These are phyloP conservation scores for Imleria badia DNA, from an alignment of 768 basidiomycete genomes.

Conservation along the genomic window DNA sequence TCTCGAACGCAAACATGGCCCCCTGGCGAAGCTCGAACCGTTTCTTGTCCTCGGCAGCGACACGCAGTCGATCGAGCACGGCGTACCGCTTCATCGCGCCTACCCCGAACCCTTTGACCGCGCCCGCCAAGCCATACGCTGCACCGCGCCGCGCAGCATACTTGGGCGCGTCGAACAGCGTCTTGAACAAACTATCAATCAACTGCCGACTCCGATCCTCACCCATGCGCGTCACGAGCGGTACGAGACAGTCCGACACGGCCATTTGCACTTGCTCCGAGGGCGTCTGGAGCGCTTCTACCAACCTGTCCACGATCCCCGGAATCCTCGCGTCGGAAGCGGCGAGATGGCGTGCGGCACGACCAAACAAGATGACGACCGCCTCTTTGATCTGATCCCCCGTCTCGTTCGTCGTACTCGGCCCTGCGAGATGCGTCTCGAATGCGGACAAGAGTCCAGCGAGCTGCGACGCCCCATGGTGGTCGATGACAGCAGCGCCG, in stretches of 20 bases:
- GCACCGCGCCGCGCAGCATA: conserved; percentile 96
- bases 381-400: conserved; percentile 93
- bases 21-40: conserved; percentile 86
- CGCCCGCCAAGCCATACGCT: conserved; percentile 92
- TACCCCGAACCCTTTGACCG: conserved; percentile 89
- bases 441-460: conserved; percentile 78
- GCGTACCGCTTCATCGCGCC: conserved; percentile 81
- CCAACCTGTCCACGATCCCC: conserved; percentile 76
- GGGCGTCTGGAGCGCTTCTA: conserved; percentile 90
- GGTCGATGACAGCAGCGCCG: conserved; percentile 77
- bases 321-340: conserved; percentile 76
- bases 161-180: conserved; percentile 75
- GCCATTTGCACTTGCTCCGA: conserved; percentile 96
- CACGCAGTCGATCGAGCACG: conserved; percentile 68
- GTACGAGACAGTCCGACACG: conserved; percentile 92
- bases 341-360: conserved; percentile 85
- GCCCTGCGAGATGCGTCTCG: conserved; percentile 64
- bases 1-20: conserved; percentile 93
- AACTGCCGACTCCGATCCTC: conserved; percentile 44
- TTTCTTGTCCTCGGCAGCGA: conserved; percentile 87
- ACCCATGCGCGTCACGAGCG: conserved; percentile 73
- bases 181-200: conserved; percentile 74
- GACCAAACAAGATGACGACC: conserved; percentile 91
- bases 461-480: conserved; percentile 72
- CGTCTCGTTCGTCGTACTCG: conserved; percentile 61